Percentiles rank a stretch among this genome's conserved stretches.
Conservation (phyloP, 176 grass and related monocot genomes). For the Lolium perenne region DNA sequence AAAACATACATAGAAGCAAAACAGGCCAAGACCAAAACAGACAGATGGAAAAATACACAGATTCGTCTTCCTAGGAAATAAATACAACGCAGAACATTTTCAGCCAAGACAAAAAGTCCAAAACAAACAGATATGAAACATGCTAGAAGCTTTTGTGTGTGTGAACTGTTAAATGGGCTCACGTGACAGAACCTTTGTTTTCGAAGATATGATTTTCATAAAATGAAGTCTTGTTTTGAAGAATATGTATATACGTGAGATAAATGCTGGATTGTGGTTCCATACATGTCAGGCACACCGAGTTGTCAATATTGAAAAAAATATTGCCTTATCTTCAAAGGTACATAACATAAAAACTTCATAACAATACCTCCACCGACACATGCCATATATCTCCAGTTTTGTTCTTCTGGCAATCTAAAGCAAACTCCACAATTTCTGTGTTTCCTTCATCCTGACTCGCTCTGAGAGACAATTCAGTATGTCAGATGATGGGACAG, state of each 20-base stretch:
- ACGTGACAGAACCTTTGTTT: not conserved
- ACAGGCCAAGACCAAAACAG: not conserved
- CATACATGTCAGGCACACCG: not conserved
- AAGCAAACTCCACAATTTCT: constrained; percentile 59
- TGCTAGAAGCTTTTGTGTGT: constrained; percentile 4
- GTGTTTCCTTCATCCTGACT: constrained; percentile 40
- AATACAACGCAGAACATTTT: constrained; percentile 8
- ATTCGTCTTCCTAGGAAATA: constrained; percentile 1
- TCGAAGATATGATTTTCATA: not conserved
- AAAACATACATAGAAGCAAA: constrained; percentile 39
- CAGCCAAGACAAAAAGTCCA: constrained; percentile 11
- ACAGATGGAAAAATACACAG: not conserved
- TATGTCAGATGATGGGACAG: constrained; percentile 29
- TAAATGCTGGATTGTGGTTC: constrained; percentile 29
- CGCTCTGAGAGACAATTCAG: constrained; percentile 46
- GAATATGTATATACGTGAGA: constrained; percentile 33
- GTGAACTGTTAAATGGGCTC: not conserved
- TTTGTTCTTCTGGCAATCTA: constrained; percentile 74
- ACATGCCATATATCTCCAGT: constrained; percentile 98
- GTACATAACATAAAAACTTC: constrained; percentile 22
- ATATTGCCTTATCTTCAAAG: constrained; percentile 4
- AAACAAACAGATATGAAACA: constrained; percentile 18
- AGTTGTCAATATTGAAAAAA: constrained; percentile 12
- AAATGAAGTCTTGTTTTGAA: constrained; percentile 26
- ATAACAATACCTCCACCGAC: constrained; percentile 68